Evolutionary conservation across 2,329 filamentous ascomycete species (phyloP), one percentile per base, ranked within the genome.

Genomic region (Neofusicoccum kwambonambiense): DNA sequence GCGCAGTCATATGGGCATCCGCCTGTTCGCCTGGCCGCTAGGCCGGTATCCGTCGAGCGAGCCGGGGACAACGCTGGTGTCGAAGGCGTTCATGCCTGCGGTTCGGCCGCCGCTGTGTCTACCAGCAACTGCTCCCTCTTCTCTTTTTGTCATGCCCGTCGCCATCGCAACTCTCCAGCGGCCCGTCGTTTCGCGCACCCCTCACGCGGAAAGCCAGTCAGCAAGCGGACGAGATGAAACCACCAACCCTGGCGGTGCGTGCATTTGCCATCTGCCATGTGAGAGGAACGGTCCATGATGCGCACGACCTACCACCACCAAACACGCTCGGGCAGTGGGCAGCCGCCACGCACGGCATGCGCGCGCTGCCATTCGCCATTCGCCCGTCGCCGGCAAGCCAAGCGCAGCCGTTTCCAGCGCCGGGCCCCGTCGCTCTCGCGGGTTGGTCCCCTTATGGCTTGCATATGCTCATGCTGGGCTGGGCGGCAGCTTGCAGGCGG

Each of bases 251-350:
- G 39, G 12, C 52, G 22, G 39, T 9, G 27, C 27, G 50, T 11
- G 34, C 50, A 34, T 37, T 13, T n/a, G 27, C n/a, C 44, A 22
- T 31, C 27, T 19, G 44, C 50, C 50, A 54, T 54, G 51, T 41
- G 51, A 52, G 52, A 42, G 15, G 54, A 44, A n/a, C 22, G 8
- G 39, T 45, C 27, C 41, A 44, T 37, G 56, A 34, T 45, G 54
- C 54, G 54, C 54, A 31, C 41, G 27, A n/a, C 42, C 56, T 58
- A 60, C 56, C 56, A 60, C 56, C 42, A 5, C 27, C 42, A 39
- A 9, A 34, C 56, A 60, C 42, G 56, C 9, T 12, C 51, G 17
- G 39, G 37, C 37, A 7, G 15, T 31, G 8, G 50, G 50, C 49
- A 37, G 27, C 42, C 41, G 22, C 52, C 52, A 57, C 13, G 22